Conservation (phyloP, 2,329 filamentous ascomycete species). For the Fusarium setosum region DNA sequence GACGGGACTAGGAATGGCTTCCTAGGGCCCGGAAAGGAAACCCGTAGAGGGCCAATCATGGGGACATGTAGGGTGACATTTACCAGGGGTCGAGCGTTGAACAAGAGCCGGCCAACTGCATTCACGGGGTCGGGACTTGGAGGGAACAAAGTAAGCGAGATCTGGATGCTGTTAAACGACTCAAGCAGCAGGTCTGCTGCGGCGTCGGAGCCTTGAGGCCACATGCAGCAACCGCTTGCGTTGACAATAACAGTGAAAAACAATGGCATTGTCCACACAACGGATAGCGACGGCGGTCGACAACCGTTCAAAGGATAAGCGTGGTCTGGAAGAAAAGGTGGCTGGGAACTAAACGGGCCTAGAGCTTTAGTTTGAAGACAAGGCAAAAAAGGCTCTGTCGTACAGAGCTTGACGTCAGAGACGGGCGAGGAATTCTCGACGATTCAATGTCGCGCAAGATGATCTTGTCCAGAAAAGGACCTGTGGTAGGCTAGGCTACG, state of each 20-base stretch:
- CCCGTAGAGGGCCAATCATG: conserved; percentile 18
- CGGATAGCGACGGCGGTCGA: not conserved
- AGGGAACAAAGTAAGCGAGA: no score
- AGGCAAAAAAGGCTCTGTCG: not conserved
- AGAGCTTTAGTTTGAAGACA: not conserved
- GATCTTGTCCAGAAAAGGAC: not conserved
- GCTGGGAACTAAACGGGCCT: not conserved
- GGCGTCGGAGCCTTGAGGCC: no score
- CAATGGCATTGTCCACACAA: not conserved
- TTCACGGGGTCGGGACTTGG: no score
- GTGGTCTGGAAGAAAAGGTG: not conserved
- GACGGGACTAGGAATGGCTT: not conserved
- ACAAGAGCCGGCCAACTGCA: no score
- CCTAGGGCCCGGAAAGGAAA: not conserved
- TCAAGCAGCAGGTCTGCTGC: no score
- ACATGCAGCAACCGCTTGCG: no score
- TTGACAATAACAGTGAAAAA: not conserved
- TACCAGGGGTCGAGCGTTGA: not conserved
- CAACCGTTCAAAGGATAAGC: not conserved
- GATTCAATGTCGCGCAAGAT: not conserved
- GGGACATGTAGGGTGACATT: conserved; percentile 4
- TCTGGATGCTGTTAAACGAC: not conserved
- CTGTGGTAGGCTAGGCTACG: not conserved
- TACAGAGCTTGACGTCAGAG: not conserved
- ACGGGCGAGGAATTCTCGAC: not conserved